These are phyloP conservation scores for Tricholoma hemisulphureum DNA, from an alignment of 768 basidiomycete genomes.

Conservation along the genomic window DNA sequence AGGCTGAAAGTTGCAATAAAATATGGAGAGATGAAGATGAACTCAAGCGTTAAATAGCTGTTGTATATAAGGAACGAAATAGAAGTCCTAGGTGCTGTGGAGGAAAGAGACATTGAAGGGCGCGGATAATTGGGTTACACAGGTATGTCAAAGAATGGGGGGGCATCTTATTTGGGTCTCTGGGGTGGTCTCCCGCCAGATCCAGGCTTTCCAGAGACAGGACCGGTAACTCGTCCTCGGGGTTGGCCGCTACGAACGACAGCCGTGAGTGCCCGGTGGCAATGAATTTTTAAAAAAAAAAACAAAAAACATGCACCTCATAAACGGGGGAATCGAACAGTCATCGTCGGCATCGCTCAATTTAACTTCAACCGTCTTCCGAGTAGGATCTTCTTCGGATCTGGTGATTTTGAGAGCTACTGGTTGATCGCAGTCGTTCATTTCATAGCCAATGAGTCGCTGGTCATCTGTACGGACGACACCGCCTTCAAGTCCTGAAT, in stretches of 20 bases:
- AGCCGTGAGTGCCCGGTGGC: background rate
- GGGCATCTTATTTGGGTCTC: conserved; percentile 6
- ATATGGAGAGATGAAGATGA: background rate
- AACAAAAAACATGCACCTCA: too few species aligned
- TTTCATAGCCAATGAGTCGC: too few species aligned
- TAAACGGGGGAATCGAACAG: background rate
- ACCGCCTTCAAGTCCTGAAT: background rate
- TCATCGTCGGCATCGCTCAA: background rate
- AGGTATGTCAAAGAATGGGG: background rate
- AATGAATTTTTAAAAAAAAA: too few species aligned
- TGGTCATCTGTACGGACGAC: background rate
- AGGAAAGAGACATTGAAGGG: background rate
- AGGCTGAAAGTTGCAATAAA: background rate
- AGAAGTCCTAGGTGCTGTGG: background rate
- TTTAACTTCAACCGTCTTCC: too few species aligned
- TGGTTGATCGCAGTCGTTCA: too few species aligned
- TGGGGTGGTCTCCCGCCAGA: conserved; percentile 7
- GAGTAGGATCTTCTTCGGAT: too few species aligned
- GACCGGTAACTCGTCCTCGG: background rate
- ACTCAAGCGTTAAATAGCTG: background rate
- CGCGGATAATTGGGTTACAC: background rate
- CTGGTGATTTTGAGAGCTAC: too few species aligned
- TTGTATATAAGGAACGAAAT: background rate
- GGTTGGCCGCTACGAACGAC: background rate
- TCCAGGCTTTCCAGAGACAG: background rate